Conservation (phyloP, 441 rosid genomes). For the Populus hybrid region DNA sequence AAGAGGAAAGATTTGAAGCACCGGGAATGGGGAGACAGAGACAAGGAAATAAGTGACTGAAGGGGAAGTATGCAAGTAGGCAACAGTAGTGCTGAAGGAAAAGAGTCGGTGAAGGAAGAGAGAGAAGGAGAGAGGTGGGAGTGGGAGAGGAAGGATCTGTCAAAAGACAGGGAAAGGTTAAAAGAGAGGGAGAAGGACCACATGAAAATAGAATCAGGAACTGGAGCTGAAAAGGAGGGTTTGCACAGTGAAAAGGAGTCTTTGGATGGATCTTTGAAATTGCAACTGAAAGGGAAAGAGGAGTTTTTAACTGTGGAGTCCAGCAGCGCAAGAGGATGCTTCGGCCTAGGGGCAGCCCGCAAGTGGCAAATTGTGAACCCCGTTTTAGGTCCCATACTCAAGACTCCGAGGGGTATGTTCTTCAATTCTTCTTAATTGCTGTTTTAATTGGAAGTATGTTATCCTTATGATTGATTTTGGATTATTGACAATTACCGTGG, state of each 20-base stretch:
- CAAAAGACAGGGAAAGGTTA: conserved; percentile 71
- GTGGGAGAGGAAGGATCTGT: conserved; percentile 75
- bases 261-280: no score
- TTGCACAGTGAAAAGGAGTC: conserved; percentile 58
- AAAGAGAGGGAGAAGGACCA: conserved; percentile 88
- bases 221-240: conserved; percentile 64
- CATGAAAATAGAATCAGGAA: conserved; percentile 63
- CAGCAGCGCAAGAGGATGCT: conserved; percentile 97
- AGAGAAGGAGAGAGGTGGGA: conserved; percentile 87
- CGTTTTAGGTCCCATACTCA: conserved; percentile 61
- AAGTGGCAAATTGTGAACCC: conserved; percentile 64
- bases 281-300: conserved; percentile 82
- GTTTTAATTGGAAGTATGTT: conserved; percentile 20
- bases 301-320: conserved; percentile 66
- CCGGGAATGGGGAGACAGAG: conserved; percentile 89
- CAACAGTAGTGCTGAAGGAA: conserved; percentile 52
- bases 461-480: conserved; percentile 5
- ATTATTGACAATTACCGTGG: conserved; percentile 5
- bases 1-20: conserved; percentile 82
- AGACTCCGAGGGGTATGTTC: conserved; percentile 87
- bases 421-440: no score
- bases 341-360: conserved; percentile 93
- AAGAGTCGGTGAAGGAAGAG: conserved; percentile 73
- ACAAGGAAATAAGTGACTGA: conserved; percentile 83
- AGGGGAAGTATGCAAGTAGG: conserved; percentile 54